Percentiles rank a stretch among this genome's conserved stretches.
Evolutionary conservation across 192 early-diverging fungal genomes (phyloP).

Genomic region (Anaeromyces robustus): DNA sequence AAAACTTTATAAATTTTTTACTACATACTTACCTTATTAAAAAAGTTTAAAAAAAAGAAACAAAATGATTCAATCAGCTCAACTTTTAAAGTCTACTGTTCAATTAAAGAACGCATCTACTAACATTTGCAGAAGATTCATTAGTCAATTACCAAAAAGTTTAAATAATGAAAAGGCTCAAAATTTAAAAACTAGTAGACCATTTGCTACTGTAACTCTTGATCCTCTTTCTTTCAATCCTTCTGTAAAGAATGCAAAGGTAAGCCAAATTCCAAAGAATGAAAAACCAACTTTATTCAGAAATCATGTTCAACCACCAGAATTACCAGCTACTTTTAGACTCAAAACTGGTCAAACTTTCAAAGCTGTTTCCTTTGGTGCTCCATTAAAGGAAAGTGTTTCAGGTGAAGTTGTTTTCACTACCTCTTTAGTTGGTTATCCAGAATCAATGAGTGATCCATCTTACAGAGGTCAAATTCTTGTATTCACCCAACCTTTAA

Average conservation of each 20-base stretch:
- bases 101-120: not conserved
- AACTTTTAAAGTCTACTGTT: not conserved
- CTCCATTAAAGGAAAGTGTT: slow-evolving; percentile 31
- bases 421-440: slow-evolving; percentile 85
- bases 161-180: not conserved
- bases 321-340: slow-evolving; percentile 49
- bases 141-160: not conserved
- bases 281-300: not conserved
- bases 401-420: slow-evolving; percentile 90
- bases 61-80: not conserved
- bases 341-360: slow-evolving; percentile 70
- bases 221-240: not conserved
- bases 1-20: not conserved
- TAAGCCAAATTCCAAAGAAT: not conserved
- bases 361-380: slow-evolving; percentile 74
- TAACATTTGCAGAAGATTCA: not conserved
- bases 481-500: slow-evolving; percentile 87
- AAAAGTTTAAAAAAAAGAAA: not conserved
- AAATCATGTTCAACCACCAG: slow-evolving; percentile 13
- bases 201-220: not conserved
- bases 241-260: not conserved
- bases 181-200: not conserved
- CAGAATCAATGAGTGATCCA: slow-evolving; percentile 94
- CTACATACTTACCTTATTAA: not conserved
- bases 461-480: slow-evolving; percentile 94